Base-by-base conservation (phyloP, 345 rosid species). In the Populus pruinosa region DNA sequence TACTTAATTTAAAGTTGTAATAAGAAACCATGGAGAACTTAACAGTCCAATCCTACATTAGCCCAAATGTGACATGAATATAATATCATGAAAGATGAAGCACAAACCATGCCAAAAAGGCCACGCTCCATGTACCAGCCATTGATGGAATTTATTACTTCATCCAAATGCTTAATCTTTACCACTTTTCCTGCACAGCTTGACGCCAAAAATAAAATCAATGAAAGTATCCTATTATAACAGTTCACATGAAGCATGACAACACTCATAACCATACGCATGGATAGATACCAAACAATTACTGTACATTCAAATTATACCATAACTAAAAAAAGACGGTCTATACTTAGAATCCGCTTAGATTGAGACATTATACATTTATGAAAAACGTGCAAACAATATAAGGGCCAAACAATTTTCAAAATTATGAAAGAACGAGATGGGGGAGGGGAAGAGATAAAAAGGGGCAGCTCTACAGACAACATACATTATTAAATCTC, bases 101-200 rank as follows among this genome's bases (percentile, higher is more conserved):
- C 49, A 76, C 97, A 77, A 82, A 94, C 97, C 94, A 90, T 78
- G 74, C 98, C 98, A 79, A 94, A 91, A 76, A 94, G 93, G 77
- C 98, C 98, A 66, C 92, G 95, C 78, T 94, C 97, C 90, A 87
- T 89, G 74, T 94, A 93, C 97, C 99, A 96, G 25, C 97, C 92
- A 83, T 89, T 90, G 87, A 96, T 92, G 69, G 98, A 91, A 82
- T 82, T 86, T 77, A 96, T 92, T 47, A 91, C 98, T 83, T 92
- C 97, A 83, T 91, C 97, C 81, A 96, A 81, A 76, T 82, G 90
- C 92, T 91, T 91, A 33, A 89, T 83, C 79, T 93, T 96, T 70
- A 94, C 88, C 82, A 96, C 94, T 87, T 91, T 94, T 81, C 98
- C 98, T 96, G 90, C 94, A 91, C 87, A 85, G 88, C 89, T 92